phyloP scores from a whole-genome alignment of 1,139 yeast genomes.

The Pichia kudriavzevii region DNA sequence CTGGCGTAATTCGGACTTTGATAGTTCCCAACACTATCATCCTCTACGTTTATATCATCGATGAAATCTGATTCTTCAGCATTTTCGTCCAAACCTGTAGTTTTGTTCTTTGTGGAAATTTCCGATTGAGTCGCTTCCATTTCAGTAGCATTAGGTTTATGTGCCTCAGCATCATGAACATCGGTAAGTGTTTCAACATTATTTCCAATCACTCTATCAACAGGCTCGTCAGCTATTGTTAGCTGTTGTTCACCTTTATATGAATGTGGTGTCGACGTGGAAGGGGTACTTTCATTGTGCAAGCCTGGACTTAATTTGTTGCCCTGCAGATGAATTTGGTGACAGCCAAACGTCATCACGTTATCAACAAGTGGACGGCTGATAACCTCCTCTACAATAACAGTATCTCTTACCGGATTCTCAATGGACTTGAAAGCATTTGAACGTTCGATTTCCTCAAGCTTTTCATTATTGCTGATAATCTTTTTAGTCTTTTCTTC shows the following conservation, averaged over 20 bases:
- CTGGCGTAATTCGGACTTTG: background rate
- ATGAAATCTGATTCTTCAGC: slow-evolving; percentile 11
- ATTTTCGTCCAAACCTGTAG: background rate
- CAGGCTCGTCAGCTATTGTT: too few relatives aligned
- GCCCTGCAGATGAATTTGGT: too few relatives aligned
- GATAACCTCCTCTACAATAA: slow-evolving; percentile 8
- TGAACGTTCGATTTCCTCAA: slow-evolving; percentile 20
- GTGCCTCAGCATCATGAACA: too few relatives aligned
- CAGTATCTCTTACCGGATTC: slow-evolving; percentile 12
- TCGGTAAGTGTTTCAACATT: too few relatives aligned
- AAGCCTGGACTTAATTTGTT: slow-evolving; percentile 4
- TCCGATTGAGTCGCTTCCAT: background rate
- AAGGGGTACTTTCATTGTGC: too few relatives aligned
- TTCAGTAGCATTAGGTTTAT: too few relatives aligned
- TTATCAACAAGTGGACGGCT: slow-evolving; percentile 4
- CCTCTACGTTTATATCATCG: slow-evolving; percentile 9
- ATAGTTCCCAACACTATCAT: slow-evolving; percentile 5
- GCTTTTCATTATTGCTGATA: slow-evolving; percentile 20
- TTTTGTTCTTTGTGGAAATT: too few relatives aligned
- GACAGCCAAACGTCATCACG: too few relatives aligned
- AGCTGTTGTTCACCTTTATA: too few relatives aligned
- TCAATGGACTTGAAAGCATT: slow-evolving; percentile 16
- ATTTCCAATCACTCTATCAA: too few relatives aligned
- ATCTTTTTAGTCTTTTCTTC: slow-evolving; percentile 22
- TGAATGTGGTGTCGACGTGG: too few relatives aligned